Base-by-base conservation (phyloP, 116 monocot species). In the Papilionanthe hybrid region DNA sequence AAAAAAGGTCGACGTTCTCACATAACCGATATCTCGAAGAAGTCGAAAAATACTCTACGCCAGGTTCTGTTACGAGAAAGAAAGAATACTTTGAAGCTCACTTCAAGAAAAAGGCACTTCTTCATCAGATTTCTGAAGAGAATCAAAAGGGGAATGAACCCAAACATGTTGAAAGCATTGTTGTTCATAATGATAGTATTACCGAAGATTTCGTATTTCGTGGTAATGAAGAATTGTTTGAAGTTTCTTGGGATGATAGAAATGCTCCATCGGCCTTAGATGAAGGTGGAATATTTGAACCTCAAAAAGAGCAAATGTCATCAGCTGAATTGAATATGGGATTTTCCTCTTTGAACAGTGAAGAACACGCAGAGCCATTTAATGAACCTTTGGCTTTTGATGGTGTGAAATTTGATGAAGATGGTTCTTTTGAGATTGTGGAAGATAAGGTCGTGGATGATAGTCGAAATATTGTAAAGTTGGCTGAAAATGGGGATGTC, bases 1-100 rank as follows among this genome's bases (percentile, higher is more conserved):
- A 89, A 75, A 86, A 84, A 53, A 86, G 84, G 45, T 89, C 86
- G 44, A 76, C 86, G 32, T 89, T 89, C 73, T 84, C 85, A 0
- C 84, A 86, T 72, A 89, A 89, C 25, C 84, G 67, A 74, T 89
- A 89, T 37, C 89, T 89, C 20, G 89, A 89, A 75, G 89, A 89
- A 73, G 89, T 86, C 79, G 86, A 82, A 41, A 89, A 80, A 63
- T 89, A 72, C 67, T 81, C 84, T 3, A 84, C 81, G 32, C 89
- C 83, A 77, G 89, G 89, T 82, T 89, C 86, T 27, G 86, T 89
- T 78, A 82, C 79, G 75, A 81, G 84, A 68, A 86, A 86, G 84
- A 86, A 86, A 84, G 89, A 86, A 9, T 86, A 83, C 77, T 84
- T 89, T 76, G 89, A 89, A 78, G 89, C 84, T 55, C 86, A 86